Base-by-base conservation (phyloP, 352 stramenopile genomes). In the Globisporangium canariense region DNA sequence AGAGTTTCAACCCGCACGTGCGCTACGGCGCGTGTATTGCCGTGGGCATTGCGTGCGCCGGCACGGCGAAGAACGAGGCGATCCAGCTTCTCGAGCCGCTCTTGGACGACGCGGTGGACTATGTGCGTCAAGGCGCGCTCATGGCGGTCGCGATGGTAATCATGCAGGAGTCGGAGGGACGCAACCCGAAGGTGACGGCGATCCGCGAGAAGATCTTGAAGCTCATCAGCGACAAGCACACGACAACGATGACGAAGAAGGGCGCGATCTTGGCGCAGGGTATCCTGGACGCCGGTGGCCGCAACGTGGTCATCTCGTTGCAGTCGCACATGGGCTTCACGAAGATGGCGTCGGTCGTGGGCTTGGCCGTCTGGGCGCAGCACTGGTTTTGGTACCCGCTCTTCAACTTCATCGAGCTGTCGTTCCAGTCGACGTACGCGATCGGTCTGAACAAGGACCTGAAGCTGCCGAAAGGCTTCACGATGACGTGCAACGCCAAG, bases 301-400 rank as follows among this genome's bases (percentile, higher is more conserved):
- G 98, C 69, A 99, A 99, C 75, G 95, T 98, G 18, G 92, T 97
- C 14, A 91, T 99, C 59, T 95, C 85, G 9, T 81, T 99, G 64
- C 91, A 98, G 73, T 99, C 95, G 28, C 85, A 97, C 60, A 97
- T 91, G 61, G 97, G 97, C 62, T 99, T 99, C 69, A 98, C 94
- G 3, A 99, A 99, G 82, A 98, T 98, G 91, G 94, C 87, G 4
- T 94, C 90, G 46, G 96, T 98, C 6, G 94, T 99, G 9, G 98
- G 98, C 38, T 71, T 99, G 34, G 95, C 93, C 4, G 79, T 99
- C 45, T 99, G 96, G 94, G 85, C 97, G 34, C 98, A 99, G 81
- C 96, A 99, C 71, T 99, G 98, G 98, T 99, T 99, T 75, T 99
- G 98, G 98, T 99, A 99, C 77, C 98, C 98, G 40, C 89, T 99